A percentile compares a stretch with the other conserved stretches of the same genome.
Conservation (phyloP, 441 rosid genomes). For the Gossypium davidsonii region DNA sequence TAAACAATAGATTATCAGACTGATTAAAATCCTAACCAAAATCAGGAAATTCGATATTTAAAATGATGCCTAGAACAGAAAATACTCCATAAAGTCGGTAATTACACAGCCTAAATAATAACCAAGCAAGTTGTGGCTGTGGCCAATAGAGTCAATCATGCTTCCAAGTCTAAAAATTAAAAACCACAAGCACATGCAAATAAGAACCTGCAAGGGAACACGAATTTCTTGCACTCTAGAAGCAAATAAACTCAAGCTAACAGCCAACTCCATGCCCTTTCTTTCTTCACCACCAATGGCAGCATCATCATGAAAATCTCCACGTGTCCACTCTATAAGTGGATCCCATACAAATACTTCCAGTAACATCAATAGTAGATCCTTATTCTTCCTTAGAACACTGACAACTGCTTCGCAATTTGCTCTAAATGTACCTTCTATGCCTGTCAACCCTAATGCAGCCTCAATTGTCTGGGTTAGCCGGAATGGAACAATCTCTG, state of each 20-base stretch:
- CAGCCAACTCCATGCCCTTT: slow-evolving; percentile 98
- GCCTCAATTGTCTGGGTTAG: slow-evolving; percentile 92
- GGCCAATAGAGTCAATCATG: slow-evolving; percentile 12
- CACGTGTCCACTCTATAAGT: slow-evolving; percentile 97
- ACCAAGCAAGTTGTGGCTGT: not conserved
- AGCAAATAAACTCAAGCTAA: slow-evolving; percentile 97
- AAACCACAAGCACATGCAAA: not conserved
- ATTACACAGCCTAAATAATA: slow-evolving; percentile 12
- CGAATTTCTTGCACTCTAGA: slow-evolving; percentile 98
- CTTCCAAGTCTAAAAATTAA: not conserved
- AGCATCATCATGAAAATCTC: slow-evolving; percentile 95
- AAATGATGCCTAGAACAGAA: slow-evolving; percentile 7
- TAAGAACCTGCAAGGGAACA: slow-evolving; percentile 82
- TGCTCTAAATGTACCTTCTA: slow-evolving; percentile 84
- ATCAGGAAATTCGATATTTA: not conserved
- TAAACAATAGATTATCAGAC: slow-evolving; percentile 11
- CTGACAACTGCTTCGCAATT: slow-evolving; percentile 88
- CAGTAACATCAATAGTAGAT: slow-evolving; percentile 76
- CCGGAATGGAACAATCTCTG: slow-evolving; percentile 97
- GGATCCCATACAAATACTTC: slow-evolving; percentile 99
- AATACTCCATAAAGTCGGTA: slow-evolving; percentile 4
- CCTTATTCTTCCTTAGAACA: slow-evolving; percentile 84
- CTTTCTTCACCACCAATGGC: slow-evolving; percentile 98
- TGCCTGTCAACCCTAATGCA: slow-evolving; percentile 88
- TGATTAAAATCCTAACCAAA: slow-evolving; percentile 11